Base-by-base conservation (phyloP, 2,329 filamentous ascomycete species). In the Waltergamsia citrina region DNA sequence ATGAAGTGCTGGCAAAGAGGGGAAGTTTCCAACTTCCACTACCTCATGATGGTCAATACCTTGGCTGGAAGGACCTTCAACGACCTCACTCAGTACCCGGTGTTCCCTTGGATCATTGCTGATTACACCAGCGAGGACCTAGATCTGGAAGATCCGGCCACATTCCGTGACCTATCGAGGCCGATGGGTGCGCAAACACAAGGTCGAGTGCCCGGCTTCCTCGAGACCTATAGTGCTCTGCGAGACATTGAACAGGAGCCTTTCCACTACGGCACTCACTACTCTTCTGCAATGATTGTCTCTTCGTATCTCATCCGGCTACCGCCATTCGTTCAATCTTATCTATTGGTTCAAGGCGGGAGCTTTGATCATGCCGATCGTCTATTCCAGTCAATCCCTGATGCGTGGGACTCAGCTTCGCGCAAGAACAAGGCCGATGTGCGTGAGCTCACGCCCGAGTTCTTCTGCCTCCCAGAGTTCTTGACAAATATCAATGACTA, bases 281-380 rank as follows among this genome's bases (percentile, higher is more conserved):
- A 98, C 56, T 96, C 92, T 2, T 96, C 92, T 3, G 92, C 92
- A 7, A 98, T 96, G 92, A 95, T 94, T 38, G 92, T 98, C 6
- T 87, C 87, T 10, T 95, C 88, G 0, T 98, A 95, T 49, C 71
- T 98, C 26, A 95, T 98, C 48, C 81, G 92, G 14, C 69, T 98
- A 12, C 90, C 94, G 33, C 92, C 92, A 0, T 98, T 96, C 53
- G 90, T 95, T 17, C 86, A 96, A 46, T 94, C 92, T 0, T 96
- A 94, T 51, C 75, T 96, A 15, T 66, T 96, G 7, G 72, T 98
- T 2, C 92, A 98, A 56, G 92, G 92, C n/a, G 90, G 90, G 5
- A 85, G 75, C 25, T 98, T 96, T 51, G 92, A 98, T 51, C 90
- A 98, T 50, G 86, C 92, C 2, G 93, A 98, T 52, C 78, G 92